phyloP scores from a whole-genome alignment of 2,329 filamentous ascomycete genomes.

The Calonectria montana region DNA sequence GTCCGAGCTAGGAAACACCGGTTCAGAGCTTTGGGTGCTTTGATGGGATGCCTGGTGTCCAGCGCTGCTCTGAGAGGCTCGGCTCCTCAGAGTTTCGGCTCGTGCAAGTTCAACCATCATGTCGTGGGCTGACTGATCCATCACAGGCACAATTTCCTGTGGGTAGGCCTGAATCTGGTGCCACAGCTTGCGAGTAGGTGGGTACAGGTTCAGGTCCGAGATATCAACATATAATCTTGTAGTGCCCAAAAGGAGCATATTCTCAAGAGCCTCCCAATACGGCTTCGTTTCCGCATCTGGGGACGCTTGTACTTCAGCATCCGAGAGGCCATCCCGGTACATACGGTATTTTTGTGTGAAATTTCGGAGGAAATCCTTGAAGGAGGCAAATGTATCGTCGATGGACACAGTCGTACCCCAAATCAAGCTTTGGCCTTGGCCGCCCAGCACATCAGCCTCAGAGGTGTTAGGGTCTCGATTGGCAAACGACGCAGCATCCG shows the following conservation, averaged over 20 bases:
- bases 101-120: conserved; percentile 90
- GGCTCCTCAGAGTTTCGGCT: conserved; percentile 78
- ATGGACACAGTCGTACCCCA: conserved; percentile 99
- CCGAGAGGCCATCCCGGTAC: conserved; percentile 86
- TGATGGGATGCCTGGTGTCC: conserved; percentile 57
- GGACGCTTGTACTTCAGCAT: conserved; percentile 76
- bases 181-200: conserved; percentile 92
- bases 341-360: conserved; percentile 95
- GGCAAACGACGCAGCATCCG: conserved; percentile 70
- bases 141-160: conserved; percentile 94
- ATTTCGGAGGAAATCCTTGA: conserved; percentile 93
- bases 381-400: conserved; percentile 84
- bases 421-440: conserved; percentile 83
- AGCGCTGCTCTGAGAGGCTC: conserved; percentile 69
- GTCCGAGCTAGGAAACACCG: conserved; percentile 85
- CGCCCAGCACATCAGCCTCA: conserved; percentile 89
- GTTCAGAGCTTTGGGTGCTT: conserved; percentile 74
- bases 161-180: conserved; percentile 95
- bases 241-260: conserved; percentile 89
- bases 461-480: conserved; percentile 85
- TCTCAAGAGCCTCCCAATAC: conserved; percentile 86
- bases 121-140: conserved; percentile 96
- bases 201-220: conserved; percentile 90
- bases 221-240: conserved; percentile 89
- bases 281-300: conserved; percentile 82